Base-by-base conservation (phyloP, 2,329 filamentous ascomycete species). In the Alternaria hordeiaustralica region DNA sequence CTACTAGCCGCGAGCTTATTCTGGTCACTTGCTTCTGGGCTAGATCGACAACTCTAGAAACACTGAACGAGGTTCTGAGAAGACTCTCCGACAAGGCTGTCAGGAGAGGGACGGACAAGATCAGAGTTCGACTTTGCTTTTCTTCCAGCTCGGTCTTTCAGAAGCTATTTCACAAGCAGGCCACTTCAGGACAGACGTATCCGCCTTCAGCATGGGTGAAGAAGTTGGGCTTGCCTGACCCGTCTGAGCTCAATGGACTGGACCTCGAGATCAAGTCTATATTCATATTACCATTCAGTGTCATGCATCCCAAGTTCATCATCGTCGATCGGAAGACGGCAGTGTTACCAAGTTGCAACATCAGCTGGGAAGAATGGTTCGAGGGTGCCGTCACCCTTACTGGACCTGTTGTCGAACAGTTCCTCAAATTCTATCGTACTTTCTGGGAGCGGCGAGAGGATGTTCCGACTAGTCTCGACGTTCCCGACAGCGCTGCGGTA, bases 291-390 rank as follows among this genome's bases (percentile, higher is more conserved):
- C 93, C 93, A 0, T 89, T 96, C 63, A 93, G 92, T 72, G 90
- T 96, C n/a, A 92, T 96, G 88, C 93, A 96, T 75, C 90, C 92
- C 0, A 96, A 96, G 73, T 95, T 92, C 70, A 84, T 95, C 41
- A 84, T 96, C 13, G 79, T 95, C 1, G 93, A 96, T 75, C 85
- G 90, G 1, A 78, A 82, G 30, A 84, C 81, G 3, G 90, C 90
- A 0, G 90, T 90, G 71, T 78, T 96, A 10, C 92, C 92, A 0
- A 93, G 90, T 71, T 94, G 92, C 78, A 96, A 96, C 71, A 88
- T 96, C 5, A 94, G 91, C 73, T 96, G 91, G 91, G 93, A 96
- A 78, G 80, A 88, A n/a, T 96, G 93, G 93, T 90, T 95, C 25
- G 93, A 96, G 77, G 91, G 90, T 0, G 92, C 90, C 60, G 81